phyloP scores from a whole-genome alignment of 2,329 filamentous ascomycete species.

The Pleomassaria siparia region DNA sequence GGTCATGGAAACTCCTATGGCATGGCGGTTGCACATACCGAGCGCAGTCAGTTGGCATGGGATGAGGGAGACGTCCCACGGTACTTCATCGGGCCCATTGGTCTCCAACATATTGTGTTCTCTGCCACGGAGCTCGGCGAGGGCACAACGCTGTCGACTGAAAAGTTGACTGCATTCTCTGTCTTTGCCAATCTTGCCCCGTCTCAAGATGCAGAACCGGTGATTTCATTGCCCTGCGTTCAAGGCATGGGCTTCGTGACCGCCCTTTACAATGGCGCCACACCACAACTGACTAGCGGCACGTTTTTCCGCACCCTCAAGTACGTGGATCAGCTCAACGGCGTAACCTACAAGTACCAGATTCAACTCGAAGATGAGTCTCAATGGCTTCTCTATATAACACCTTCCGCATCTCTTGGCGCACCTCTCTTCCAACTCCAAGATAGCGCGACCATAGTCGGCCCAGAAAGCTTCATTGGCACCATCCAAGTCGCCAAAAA shows the following conservation, averaged over 20 bases:
- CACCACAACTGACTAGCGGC: conserved; percentile 72
- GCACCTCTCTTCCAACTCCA: conserved; percentile 69
- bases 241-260: conserved; percentile 92
- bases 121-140: conserved; percentile 74
- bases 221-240: conserved; percentile 76
- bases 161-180: conserved; percentile 58
- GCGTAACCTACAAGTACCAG: conserved; percentile 73
- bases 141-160: conserved; percentile 59
- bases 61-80: conserved; percentile 44
- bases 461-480: conserved; percentile 70
- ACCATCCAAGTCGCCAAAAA: conserved; percentile 84
- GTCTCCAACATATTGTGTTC: conserved; percentile 78
- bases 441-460: conserved; percentile 66
- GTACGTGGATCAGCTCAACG: conserved; percentile 28
- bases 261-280: conserved; percentile 69
- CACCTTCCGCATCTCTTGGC: conserved; percentile 55
- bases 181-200: conserved; percentile 69
- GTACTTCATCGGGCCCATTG: conserved; percentile 82
- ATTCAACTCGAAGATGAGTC: conserved; percentile 69
- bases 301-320: conserved; percentile 72
- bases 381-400: conserved; percentile 79
- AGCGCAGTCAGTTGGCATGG: conserved; percentile 64
- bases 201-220: conserved; percentile 53
- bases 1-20: conserved; percentile 70
- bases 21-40: conserved; percentile 74